Base-by-base conservation (phyloP, 2,329 filamentous ascomycete species). In the Colletotrichum lini region DNA sequence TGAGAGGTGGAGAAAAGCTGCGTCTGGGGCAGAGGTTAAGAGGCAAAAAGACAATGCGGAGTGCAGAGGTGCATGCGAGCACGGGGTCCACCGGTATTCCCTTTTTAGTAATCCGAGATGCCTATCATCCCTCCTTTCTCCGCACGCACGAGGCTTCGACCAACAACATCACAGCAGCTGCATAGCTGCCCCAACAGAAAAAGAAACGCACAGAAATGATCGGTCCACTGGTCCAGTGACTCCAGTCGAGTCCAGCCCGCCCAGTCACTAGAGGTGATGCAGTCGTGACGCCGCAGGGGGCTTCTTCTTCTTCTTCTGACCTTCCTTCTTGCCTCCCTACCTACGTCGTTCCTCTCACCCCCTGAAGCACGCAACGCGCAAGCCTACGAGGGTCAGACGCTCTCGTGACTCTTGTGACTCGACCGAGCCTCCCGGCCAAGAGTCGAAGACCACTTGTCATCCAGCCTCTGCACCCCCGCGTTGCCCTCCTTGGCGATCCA, bases 91-190 rank as follows among this genome's bases (percentile, higher is more conserved):
- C 26, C 68, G 68, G 69, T 4, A 68, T 72, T 6, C 69, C 59
- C 26, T 6, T 68, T 68, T 54, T 5, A 65, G 69, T 16, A 72
- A 72, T 69, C 69, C 69, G 69, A 72, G 69, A 13, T 52, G 54
- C 45, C 63, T 73, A 64, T 66, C 68, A 60, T 61, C 62, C 47
- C 73, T 74, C 66, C 62, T 58, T 65, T 54, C 73, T 75, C 75
- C 73, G 75, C 74, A 70, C 73, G 77, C 73, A 78, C 78, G 75
- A 78, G 23, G 53, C 53, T 57, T 23, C 53, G 6, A 13, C 60
- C 49, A 63, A 54, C 49, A 44, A 63, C 38, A 30, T 35, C 30
- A 35, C 30, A 35, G 30, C 9, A 9, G 30, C 30, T 35, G 8
- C 30, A 35, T 8, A 35, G 30, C 30, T 35, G 30, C 30, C 30